Conservation (phyloP, 1,284 basidiomycete species). For the Jaminaea rosea region DNA sequence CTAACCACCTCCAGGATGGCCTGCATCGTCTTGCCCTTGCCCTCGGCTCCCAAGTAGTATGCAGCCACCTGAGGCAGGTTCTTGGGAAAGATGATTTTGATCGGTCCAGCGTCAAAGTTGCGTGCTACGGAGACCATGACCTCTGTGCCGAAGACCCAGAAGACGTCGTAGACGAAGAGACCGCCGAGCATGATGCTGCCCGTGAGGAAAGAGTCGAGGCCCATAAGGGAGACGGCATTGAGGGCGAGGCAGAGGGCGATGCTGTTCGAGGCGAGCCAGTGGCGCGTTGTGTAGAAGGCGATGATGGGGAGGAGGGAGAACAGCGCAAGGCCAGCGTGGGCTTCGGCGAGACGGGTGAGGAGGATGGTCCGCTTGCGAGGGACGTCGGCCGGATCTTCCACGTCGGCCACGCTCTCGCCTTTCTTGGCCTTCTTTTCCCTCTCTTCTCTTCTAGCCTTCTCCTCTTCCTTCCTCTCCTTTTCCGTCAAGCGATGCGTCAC, state of each 20-base stretch:
- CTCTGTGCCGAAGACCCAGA: slow-evolving; percentile 44
- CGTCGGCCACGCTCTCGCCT: no score
- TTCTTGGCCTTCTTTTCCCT: slow-evolving; percentile 4
- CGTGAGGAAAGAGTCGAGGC: slow-evolving; percentile 82
- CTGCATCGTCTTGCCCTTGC: neutral
- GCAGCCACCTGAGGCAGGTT: slow-evolving; percentile 22
- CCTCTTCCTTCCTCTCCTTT: neutral
- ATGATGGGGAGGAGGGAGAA: slow-evolving; percentile 61
- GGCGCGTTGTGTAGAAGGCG: slow-evolving; percentile 56
- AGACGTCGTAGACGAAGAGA: slow-evolving; percentile 45
- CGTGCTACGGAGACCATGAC: slow-evolving; percentile 62
- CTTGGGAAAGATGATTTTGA: slow-evolving; percentile 53
- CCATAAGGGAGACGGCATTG: slow-evolving; percentile 70
- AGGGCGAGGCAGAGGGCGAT: slow-evolving; percentile 76
- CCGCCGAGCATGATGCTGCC: slow-evolving; percentile 66
- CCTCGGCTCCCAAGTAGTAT: slow-evolving; percentile 7
- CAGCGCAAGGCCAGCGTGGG: slow-evolving; percentile 53
- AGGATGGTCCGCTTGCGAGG: neutral
- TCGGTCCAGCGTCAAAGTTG: slow-evolving; percentile 74
- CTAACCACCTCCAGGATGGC: neutral
- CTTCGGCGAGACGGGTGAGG: neutral
- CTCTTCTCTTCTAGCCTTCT: neutral
- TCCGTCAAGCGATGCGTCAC: neutral
- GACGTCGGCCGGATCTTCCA: no score
- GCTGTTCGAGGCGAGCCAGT: slow-evolving; percentile 68